Conservation (phyloP, 495 filamentous ascomycete species). For the Evansstolkia leycettana region DNA sequence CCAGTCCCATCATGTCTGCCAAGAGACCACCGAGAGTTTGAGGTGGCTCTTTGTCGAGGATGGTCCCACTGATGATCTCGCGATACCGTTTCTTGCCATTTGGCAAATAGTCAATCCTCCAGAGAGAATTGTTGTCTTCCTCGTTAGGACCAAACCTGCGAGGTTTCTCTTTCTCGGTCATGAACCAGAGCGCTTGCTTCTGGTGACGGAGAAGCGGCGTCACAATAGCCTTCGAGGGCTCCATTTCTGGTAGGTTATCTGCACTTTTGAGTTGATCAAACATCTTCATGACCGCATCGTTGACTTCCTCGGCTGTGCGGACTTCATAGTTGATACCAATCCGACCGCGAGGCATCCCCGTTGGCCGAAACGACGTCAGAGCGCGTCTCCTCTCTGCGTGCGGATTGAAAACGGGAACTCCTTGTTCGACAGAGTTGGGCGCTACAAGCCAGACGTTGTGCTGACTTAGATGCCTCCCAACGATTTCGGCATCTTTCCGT, state of each 20-base stretch:
- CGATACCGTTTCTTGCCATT: slow-evolving; percentile 51
- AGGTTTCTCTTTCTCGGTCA: slow-evolving; percentile 66
- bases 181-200: slow-evolving; percentile 81
- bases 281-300: slow-evolving; percentile 70
- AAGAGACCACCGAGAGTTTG: slow-evolving; percentile 77
- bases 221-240: slow-evolving; percentile 44
- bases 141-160: slow-evolving; percentile 41
- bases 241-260: slow-evolving; percentile 66
- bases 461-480: slow-evolving; percentile 55
- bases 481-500: slow-evolving; percentile 42
- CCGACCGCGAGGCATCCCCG: slow-evolving; percentile 14
- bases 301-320: slow-evolving; percentile 72
- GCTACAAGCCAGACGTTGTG: slow-evolving; percentile 52
- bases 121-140: slow-evolving; percentile 57
- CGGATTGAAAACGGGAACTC: slow-evolving; percentile 57
- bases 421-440: slow-evolving; percentile 50
- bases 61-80: slow-evolving; percentile 72
- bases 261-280: slow-evolving; percentile 68
- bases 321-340: slow-evolving; percentile 32
- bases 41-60: slow-evolving; percentile 48
- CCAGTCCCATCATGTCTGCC: slow-evolving; percentile 96
- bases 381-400: slow-evolving; percentile 38
- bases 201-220: slow-evolving; percentile 78
- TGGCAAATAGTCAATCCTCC: slow-evolving; percentile 41
- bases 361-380: slow-evolving; percentile 12